Evolutionary conservation across 495 filamentous ascomycete genomes (phyloP), one percentile per base, ranked within the genome.

Genomic region (Penicillium egyptiacum): DNA sequence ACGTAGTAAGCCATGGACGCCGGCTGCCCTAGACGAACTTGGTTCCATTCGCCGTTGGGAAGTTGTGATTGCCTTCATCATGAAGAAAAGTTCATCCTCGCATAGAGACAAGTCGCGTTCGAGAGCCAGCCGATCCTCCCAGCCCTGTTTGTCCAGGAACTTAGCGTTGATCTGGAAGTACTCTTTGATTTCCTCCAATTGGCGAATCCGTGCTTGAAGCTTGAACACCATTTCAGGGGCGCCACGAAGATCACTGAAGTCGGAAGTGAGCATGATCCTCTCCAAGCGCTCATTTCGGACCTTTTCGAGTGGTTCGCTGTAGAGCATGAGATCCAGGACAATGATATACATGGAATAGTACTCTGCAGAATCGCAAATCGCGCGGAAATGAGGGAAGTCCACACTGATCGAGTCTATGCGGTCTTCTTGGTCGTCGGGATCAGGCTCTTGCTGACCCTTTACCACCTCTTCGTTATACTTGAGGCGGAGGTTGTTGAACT

Each of bases 1-100:
- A 57, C 89, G 86, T 50, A 98, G 65, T 1, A 96, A 72, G 11
- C 92, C 92, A 62, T 82, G 93, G 2, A 96, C 73, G 10, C 91
- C 92, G 62, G 82, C 92, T 42, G 85, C 85, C 59, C 89, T 82
- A 2, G 81, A 82, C 50, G 84, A 72, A 25, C 70, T 71, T 7
- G 83, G 81, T 46, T 90, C 91, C 44, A 84, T 84, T 65, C 91
- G 93, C 55, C 92, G 77, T 67, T 99, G 94, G 9, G 92, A 92
- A 3, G 92, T 93, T 1, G 93, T 99, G 71, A 99, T 98, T 20
- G 94, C 94, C 63, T 99, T 97, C 95, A 98, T 97, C 81, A 98
- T 88, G 76, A 99, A 99, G 78, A 99, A 99, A 33, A 99, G 75
- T 72, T 99, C 95, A 65, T 99, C 95, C 66, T 98, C 95, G 66